Percentiles rank a stretch among this genome's conserved stretches.
Conservation (phyloP, 2,329 filamentous ascomycete species). For the Mycosphaerella arachidis region DNA sequence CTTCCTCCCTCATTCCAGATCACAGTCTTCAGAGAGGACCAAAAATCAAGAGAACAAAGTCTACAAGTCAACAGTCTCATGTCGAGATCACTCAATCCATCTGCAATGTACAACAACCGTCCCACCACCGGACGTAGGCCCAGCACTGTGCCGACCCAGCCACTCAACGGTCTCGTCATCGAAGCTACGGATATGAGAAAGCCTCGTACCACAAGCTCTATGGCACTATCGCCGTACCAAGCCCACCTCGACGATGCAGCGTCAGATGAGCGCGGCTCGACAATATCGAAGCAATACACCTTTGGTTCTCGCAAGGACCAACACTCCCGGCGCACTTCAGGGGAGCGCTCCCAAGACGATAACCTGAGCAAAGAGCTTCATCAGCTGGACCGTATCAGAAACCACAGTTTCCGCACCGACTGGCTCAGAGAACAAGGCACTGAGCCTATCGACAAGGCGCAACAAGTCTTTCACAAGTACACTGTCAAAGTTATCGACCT, state of each 20-base stretch:
- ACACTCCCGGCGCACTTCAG: neutral
- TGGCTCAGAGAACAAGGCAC: no score
- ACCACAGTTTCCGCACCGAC: no score
- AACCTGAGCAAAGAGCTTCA: no score
- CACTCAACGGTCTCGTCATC: neutral
- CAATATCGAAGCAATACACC: neutral
- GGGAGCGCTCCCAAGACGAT: no score
- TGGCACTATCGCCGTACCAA: neutral
- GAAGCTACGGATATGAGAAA: neutral
- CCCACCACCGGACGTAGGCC: no score
- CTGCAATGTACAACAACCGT: neutral
- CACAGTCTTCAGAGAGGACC: neutral
- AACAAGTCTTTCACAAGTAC: no score
- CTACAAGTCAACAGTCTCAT: neutral
- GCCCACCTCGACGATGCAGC: neutral
- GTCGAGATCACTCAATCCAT: neutral
- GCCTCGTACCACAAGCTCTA: neutral
- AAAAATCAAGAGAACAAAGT: neutral
- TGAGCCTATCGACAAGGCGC: no score
- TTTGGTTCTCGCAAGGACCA: neutral
- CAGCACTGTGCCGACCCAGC: neutral
- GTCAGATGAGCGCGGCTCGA: neutral
- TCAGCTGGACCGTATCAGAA: no score
- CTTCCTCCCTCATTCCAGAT: neutral
- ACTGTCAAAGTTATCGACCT: no score